A percentile compares a stretch with the other conserved stretches of the same genome.
These are phyloP conservation scores for Dioscorea cayenensis DNA, from an alignment of 116 monocot species.

Conservation along the genomic window DNA sequence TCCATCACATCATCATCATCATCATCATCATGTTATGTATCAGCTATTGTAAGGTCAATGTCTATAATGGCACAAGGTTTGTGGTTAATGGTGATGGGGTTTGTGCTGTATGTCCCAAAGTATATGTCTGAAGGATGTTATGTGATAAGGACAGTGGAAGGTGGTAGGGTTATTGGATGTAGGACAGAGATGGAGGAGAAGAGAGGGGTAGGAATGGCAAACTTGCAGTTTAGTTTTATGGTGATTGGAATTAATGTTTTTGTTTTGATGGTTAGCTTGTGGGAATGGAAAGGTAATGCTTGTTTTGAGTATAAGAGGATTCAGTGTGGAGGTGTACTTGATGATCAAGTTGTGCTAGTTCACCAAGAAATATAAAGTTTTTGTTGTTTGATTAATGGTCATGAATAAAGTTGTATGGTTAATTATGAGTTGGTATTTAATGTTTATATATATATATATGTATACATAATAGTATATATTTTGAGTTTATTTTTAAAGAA, in stretches of 20 bases:
- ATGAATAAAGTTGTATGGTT: no score
- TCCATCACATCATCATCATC: constrained; percentile 28
- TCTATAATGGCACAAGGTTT: constrained; percentile 42
- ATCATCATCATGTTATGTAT: constrained; percentile 6
- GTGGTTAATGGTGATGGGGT: constrained; percentile 54
- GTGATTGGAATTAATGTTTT: constrained; percentile 19
- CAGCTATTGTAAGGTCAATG: constrained; percentile 18
- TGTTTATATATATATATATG: no score
- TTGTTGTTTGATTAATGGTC: no score
- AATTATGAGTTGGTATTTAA: no score
- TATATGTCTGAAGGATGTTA: constrained; percentile 32
- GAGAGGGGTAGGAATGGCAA: constrained; percentile 28
- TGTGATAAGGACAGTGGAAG: not conserved
- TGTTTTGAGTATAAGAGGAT: constrained; percentile 25
- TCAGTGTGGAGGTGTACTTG: not conserved
- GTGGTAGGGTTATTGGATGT: constrained; percentile 16
- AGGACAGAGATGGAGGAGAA: constrained; percentile 1
- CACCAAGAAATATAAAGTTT: no score
- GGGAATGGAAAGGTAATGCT: constrained; percentile 11
- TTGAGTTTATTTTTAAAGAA: no score
- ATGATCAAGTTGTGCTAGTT: not conserved
- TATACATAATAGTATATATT: no score
- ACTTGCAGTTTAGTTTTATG: constrained; percentile 60
- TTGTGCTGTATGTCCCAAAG: constrained; percentile 42
- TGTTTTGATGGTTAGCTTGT: constrained; percentile 12